phyloP scores from a whole-genome alignment of 768 basidiomycete species.

The Calocybe gangraenosa region DNA sequence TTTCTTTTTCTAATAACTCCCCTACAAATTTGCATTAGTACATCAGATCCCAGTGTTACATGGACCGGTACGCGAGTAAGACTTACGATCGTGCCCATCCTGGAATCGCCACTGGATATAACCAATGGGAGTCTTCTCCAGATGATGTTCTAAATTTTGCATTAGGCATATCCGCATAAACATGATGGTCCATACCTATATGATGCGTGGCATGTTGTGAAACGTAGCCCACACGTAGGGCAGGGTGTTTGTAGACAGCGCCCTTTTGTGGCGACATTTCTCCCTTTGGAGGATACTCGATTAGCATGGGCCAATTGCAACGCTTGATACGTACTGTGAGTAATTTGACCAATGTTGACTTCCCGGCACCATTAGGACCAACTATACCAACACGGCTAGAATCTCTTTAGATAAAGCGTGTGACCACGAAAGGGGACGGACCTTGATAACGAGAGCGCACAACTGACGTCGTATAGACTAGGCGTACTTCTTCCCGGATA shows the following conservation, averaged over 20 bases:
- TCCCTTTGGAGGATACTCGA: conserved; percentile 44
- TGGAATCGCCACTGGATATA: conserved; percentile 99
- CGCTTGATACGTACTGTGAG: conserved; percentile 60
- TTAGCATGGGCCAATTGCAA: conserved; percentile 2
- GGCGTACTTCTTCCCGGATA: conserved; percentile 83
- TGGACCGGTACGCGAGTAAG: neutral
- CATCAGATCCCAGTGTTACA: conserved; percentile 5
- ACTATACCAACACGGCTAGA: conserved; percentile 84
- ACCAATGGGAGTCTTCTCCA: conserved; percentile 94
- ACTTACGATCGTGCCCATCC: conserved; percentile 92
- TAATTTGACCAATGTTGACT: conserved; percentile 93
- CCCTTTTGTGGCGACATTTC: conserved; percentile 92
- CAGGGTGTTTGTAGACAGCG: conserved; percentile 89
- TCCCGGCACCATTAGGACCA: conserved; percentile 94
- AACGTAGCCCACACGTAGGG: conserved; percentile 92
- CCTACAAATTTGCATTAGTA: conserved; percentile 33
- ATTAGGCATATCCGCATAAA: conserved; percentile 9
- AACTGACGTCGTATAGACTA: conserved; percentile 83
- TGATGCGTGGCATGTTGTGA: conserved; percentile 99
- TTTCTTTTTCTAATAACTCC: conserved; percentile 87
- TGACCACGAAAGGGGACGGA: conserved; percentile 23
- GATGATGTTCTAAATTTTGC: conserved; percentile 64
- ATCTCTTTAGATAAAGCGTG: conserved; percentile 12
- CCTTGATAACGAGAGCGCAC: conserved; percentile 92
- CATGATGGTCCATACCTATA: conserved; percentile 46